phyloP scores from a whole-genome alignment of 2,329 filamentous ascomycete genomes.

The Graphilbum ipis-grandicollis region DNA sequence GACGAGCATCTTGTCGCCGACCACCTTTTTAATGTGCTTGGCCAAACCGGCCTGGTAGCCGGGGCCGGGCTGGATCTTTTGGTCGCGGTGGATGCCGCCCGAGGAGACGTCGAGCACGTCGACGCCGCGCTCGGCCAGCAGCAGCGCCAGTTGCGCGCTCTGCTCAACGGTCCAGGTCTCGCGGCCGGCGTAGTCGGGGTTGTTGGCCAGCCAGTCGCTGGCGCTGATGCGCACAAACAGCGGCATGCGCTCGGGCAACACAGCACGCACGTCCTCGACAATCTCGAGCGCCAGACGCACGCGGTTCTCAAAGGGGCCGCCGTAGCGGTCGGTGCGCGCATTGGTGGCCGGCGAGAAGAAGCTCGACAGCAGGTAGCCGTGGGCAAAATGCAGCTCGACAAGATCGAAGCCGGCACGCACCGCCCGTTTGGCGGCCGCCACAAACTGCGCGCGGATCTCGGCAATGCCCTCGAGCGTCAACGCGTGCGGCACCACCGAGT shows the following conservation, averaged over 20 bases:
- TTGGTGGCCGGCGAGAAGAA: constrained; percentile 60
- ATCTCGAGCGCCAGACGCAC: constrained; percentile 50
- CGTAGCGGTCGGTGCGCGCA: constrained; percentile 50
- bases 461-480: constrained; percentile 50
- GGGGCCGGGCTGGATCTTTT: constrained; percentile 39
- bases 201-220: constrained; percentile 56
- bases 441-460: constrained; percentile 41
- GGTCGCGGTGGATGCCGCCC: constrained; percentile 43
- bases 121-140: constrained; percentile 48
- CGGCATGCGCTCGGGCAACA: constrained; percentile 43
- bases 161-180: constrained; percentile 49
- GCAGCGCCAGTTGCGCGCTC: constrained; percentile 41
- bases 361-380: constrained; percentile 56
- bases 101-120: constrained; percentile 60
- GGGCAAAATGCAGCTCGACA: constrained; percentile 59
- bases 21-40: constrained; percentile 50
- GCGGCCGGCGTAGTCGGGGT: constrained; percentile 31
- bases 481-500: constrained; percentile 27
- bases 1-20: constrained; percentile 39
- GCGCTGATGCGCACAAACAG: constrained; percentile 58
- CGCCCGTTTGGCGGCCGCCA: constrained; percentile 32
- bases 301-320: constrained; percentile 55
- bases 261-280: constrained; percentile 40
- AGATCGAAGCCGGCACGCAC: constrained; percentile 49
- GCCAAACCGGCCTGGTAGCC: constrained; percentile 59